Evolutionary conservation across 257 asterid genomes (phyloP), one percentile per base, ranked within the genome.

Genomic region (Jacaranda mimosifolia): DNA sequence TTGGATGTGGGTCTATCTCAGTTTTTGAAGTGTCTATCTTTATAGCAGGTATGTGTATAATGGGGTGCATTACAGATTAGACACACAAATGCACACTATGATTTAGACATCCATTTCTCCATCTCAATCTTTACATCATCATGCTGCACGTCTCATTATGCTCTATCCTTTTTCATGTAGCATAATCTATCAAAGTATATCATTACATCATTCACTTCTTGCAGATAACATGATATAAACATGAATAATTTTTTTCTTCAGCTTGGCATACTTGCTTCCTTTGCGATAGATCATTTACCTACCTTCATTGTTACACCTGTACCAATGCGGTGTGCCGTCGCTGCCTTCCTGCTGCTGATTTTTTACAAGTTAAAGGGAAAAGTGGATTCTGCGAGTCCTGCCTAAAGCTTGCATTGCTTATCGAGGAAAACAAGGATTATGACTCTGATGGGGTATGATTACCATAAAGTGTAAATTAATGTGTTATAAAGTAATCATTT

Each of bases 391-490:
- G 99, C 84, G 15, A 70, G 14, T 4, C 4, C 52, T 95, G 99
- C 86, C 84, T 89, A 75, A 71, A 83, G 73, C 91, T 93, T 57
- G 96, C 83, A 17, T 57, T 88, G 69, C 89, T 95, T 72, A 85
- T 95, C 58, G 98, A 93, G 79, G 96, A 86, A 36, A 73, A 74
- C 48, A 75, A 5, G 83, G 83, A 84, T 80, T 75, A 69, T 59
- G 92, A 91, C 78, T 91, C 97, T 57, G 93, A 90, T 35, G 98
- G 96, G 97, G 99, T 95, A 92, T 68, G 94, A 15, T 71, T 72
- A 73, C 51, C 71, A 18, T 70, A 62, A 70, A 48, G 64, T 17
- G 26, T 81, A 32, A 52, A 74, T 72, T 19, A 18, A 59, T 49
- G 38, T 60, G 65, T 56, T 56, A 63, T 72, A 6, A 49, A 75